Conservation (phyloP, 805 yeast genomes). For the Candida ortonii region DNA sequence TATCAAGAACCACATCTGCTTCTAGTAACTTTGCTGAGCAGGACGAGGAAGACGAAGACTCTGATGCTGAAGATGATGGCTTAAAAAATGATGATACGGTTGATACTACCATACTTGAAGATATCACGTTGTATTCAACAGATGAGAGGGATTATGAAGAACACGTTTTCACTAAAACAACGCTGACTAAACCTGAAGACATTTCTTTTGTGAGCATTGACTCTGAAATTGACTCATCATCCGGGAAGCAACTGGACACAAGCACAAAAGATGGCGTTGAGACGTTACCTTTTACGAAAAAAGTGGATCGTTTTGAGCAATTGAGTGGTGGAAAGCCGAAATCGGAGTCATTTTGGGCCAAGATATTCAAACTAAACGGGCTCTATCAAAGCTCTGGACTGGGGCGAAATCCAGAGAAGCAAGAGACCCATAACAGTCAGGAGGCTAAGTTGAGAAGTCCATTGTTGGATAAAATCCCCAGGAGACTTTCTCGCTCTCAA, state of each 20-base stretch:
- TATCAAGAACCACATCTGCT: slow-evolving; percentile 2
- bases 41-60: slow-evolving; percentile 7
- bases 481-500: too few species aligned
- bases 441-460: too few species aligned
- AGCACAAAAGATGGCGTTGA: slow-evolving; percentile 3
- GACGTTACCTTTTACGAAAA: slow-evolving; percentile 23
- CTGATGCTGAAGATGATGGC: slow-evolving; percentile 4
- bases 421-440: neutral
- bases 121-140: neutral
- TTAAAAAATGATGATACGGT: slow-evolving; percentile 6
- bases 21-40: slow-evolving; percentile 3
- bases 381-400: too few species aligned
- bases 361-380: slow-evolving; percentile 8
- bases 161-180: neutral
- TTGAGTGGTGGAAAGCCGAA: slow-evolving; percentile 26
- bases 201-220: too few species aligned
- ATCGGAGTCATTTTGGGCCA: slow-evolving; percentile 12
- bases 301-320: slow-evolving; percentile 30
- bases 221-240: slow-evolving; percentile 10
- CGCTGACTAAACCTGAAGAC: neutral
- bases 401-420: too few species aligned
- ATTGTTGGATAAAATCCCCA: neutral
- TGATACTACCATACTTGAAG: slow-evolving; percentile 12
- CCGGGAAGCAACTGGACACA: slow-evolving; percentile 4
- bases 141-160: slow-evolving; percentile 5